A percentile compares a stretch with the other conserved stretches of the same genome.
Conservation (phyloP, 2,329 filamentous ascomycete genomes). For the Pochonia chlamydosporia region DNA sequence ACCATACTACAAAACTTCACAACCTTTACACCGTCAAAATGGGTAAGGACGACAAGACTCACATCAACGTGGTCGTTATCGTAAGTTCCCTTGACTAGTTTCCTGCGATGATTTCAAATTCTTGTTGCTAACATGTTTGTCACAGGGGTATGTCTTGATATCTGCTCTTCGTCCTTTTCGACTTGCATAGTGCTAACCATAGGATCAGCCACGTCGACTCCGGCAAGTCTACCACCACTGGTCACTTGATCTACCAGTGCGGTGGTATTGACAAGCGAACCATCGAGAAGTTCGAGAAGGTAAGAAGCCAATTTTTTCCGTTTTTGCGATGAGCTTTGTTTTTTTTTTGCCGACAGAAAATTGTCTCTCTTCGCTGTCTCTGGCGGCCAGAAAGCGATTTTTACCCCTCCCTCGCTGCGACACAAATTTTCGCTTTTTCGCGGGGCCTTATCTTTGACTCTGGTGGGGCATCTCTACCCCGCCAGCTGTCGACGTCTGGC, state of each 20-base stretch:
- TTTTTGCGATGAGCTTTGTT: conserved; percentile 14
- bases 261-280: conserved; percentile 99
- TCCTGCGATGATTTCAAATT: background rate
- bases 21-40: conserved; percentile 6
- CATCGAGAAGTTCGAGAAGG: conserved; percentile 99
- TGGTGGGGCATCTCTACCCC: conserved; percentile 15
- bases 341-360: no score
- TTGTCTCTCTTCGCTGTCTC: background rate
- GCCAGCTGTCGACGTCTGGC: background rate
- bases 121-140: conserved; percentile 12
- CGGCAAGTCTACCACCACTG: conserved; percentile 94
- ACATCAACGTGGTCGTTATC: conserved; percentile 98
- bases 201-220: conserved; percentile 85
- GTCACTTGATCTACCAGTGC: conserved; percentile 99
- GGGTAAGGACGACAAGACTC: conserved; percentile 88
- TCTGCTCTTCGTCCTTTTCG: conserved; percentile 16
- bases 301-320: conserved; percentile 37
- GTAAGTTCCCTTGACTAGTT: conserved; percentile 31
- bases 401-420: conserved; percentile 5
- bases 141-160: conserved; percentile 20
- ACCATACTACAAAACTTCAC: conserved; percentile 6
- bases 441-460: conserved; percentile 5
- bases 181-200: conserved; percentile 20
- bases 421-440: conserved; percentile 14
- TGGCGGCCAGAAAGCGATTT: background rate